Evolutionary conservation across 345 rosid genomes (phyloP).

Genomic region (Eucalyptus cloeziana): DNA sequence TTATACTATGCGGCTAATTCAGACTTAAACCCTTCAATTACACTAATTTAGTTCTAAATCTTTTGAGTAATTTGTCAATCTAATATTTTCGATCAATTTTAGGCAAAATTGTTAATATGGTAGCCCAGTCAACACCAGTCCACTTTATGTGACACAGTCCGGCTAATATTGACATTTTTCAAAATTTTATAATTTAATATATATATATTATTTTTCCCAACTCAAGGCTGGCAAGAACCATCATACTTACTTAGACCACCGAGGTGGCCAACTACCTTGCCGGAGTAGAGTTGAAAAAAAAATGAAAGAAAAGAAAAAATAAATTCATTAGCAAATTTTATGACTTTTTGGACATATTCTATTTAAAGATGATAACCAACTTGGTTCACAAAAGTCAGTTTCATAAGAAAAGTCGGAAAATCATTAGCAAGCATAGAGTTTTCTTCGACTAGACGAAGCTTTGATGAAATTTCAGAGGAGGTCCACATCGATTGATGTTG

Average conservation of each 20-base stretch:
- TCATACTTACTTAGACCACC: background rate
- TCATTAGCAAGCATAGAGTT: background rate
- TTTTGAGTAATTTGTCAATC: background rate
- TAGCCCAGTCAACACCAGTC: rapidly evolving
- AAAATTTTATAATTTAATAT: background rate
- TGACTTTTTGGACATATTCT: too few species aligned
- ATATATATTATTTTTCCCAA: too few species aligned
- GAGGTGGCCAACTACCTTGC: background rate
- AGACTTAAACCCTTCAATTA: background rate
- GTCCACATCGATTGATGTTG: background rate
- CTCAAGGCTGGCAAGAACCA: background rate
- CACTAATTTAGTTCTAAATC: background rate
- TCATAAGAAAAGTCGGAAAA: background rate
- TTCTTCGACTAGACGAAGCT: background rate
- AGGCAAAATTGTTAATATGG: rapidly evolving
- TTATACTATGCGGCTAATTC: background rate
- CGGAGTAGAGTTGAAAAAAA: background rate
- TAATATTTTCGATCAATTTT: background rate
- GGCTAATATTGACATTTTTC: background rate
- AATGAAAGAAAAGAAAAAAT: background rate
- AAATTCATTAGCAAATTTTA: too few species aligned
- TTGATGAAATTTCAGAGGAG: background rate
- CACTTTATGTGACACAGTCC: background rate
- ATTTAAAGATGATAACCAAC: background rate
- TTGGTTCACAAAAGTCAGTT: background rate